phyloP scores from a whole-genome alignment of 164 flowering plant genomes.

The Platanus orientalis region DNA sequence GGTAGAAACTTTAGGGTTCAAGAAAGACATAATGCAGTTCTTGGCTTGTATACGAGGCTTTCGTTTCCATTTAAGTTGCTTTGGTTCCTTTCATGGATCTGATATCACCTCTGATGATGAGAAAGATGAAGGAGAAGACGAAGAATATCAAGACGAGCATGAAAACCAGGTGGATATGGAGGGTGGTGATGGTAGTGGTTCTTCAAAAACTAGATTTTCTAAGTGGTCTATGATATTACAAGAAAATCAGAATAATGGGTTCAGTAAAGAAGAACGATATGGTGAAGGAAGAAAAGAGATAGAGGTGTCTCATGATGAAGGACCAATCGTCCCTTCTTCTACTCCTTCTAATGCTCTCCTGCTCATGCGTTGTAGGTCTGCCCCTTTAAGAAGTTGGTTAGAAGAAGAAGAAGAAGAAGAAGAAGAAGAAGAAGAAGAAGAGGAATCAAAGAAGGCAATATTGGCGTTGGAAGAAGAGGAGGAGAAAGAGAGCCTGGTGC shows the following conservation, averaged over 20 bases:
- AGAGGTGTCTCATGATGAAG: conserved; percentile 15
- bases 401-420: conserved; percentile 18
- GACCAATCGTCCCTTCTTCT: conserved; percentile 25
- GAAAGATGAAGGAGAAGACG: conserved; percentile 45
- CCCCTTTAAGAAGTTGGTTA: too few species aligned
- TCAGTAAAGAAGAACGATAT: conserved; percentile 1
- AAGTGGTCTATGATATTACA: conserved; percentile 90
- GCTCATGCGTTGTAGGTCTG: conserved; percentile 90
- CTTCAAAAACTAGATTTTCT: conserved; percentile 54
- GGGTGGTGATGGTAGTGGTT: conserved; percentile 16
- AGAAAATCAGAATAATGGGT: conserved; percentile 33
- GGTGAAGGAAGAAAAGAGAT: conserved; percentile 13
- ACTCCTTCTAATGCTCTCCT: conserved; percentile 87
- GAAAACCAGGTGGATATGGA: conserved; percentile 16
- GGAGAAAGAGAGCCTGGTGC: conserved; percentile 40
- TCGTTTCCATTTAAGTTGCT: conserved; percentile 70
- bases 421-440: too few species aligned
- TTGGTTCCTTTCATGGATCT: conserved; percentile 51
- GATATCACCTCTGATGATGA: conserved; percentile 46
- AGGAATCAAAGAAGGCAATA: conserved; percentile 26
- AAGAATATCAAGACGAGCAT: conserved; percentile 26
- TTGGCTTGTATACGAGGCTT: conserved; percentile 56
- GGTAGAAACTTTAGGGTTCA: conserved; percentile 61
- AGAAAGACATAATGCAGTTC: conserved; percentile 79
- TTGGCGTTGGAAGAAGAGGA: conserved; percentile 38